phyloP scores from a whole-genome alignment of 208 protist genomes.

The Leishmania aethiopica region DNA sequence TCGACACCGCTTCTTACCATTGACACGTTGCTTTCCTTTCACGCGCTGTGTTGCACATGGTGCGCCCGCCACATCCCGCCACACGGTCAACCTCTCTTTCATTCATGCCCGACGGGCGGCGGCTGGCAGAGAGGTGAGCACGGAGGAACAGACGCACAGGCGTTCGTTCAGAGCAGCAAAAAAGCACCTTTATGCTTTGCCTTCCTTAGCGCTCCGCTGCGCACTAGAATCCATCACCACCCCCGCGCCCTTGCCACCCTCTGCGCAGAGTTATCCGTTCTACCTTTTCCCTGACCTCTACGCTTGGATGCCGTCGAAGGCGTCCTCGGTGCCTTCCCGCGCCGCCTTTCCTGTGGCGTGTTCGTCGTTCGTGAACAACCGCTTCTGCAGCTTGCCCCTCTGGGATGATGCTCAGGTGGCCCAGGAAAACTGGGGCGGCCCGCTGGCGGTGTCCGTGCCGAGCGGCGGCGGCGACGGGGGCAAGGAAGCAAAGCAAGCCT shows the following conservation, averaged over 20 bases:
- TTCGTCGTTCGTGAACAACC: constrained; percentile 22
- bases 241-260: background rate
- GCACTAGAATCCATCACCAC: background rate
- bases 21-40: background rate
- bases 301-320: constrained; percentile 12
- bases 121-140: background rate
- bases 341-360: background rate
- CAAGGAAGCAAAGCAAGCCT: constrained; percentile 1
- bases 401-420: constrained; percentile 82
- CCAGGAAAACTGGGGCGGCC: constrained; percentile 80
- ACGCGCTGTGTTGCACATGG: background rate
- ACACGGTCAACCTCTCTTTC: background rate
- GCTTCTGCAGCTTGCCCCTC: constrained; percentile 40
- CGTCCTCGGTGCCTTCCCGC: background rate
- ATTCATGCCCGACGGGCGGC: background rate
- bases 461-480: constrained; percentile 4
- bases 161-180: background rate
- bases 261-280: background rate
- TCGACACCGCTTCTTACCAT: background rate
- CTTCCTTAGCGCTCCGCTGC: background rate
- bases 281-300: background rate
- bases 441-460: constrained; percentile 23
- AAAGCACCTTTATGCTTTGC: background rate
- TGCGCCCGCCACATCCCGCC: too few relatives aligned
- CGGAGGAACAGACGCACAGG: background rate